A percentile compares a stretch with the other conserved stretches of the same genome.
Conservation (phyloP, 2,329 filamentous ascomycete species). For the Dothistroma septosporum region DNA sequence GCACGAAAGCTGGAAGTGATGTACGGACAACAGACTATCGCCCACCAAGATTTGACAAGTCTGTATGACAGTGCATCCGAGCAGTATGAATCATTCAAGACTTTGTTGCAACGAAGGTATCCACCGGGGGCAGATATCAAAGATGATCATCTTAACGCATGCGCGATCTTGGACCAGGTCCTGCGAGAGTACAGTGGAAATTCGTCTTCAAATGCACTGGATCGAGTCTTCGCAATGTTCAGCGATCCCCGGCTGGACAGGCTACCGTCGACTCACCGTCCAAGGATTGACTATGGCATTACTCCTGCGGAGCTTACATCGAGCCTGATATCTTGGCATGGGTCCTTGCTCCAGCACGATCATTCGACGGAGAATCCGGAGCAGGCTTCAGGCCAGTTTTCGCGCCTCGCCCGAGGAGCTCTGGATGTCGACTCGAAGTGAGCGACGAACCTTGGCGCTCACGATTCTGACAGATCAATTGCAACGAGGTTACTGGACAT, state of each 20-base stretch:
- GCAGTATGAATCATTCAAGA: not conserved
- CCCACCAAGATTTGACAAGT: not conserved
- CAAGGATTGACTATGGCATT: not conserved
- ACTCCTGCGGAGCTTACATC: not conserved
- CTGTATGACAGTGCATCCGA: not conserved
- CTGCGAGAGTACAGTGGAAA: not conserved
- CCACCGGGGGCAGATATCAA: not conserved
- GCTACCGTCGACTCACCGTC: not conserved
- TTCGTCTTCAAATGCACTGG: not conserved
- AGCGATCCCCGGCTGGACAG: not conserved
- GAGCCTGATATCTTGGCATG: not conserved
- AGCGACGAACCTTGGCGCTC: too few relatives aligned
- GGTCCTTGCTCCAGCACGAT: too few relatives aligned
- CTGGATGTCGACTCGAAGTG: too few relatives aligned
- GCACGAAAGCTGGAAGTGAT: not conserved
- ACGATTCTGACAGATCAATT: too few relatives aligned
- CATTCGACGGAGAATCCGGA: too few relatives aligned
- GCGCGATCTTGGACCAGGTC: not conserved
- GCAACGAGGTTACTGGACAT: too few relatives aligned
- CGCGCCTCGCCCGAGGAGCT: too few relatives aligned
- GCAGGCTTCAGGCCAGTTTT: too few relatives aligned
- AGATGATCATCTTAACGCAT: not conserved
- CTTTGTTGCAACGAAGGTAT: not conserved
- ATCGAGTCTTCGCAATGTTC: not conserved
- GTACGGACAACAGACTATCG: not conserved